Evolutionary conservation across 164 flowering plant genomes (phyloP), one percentile per base, ranked within the genome.

Genomic region (Vitis amurensis): DNA sequence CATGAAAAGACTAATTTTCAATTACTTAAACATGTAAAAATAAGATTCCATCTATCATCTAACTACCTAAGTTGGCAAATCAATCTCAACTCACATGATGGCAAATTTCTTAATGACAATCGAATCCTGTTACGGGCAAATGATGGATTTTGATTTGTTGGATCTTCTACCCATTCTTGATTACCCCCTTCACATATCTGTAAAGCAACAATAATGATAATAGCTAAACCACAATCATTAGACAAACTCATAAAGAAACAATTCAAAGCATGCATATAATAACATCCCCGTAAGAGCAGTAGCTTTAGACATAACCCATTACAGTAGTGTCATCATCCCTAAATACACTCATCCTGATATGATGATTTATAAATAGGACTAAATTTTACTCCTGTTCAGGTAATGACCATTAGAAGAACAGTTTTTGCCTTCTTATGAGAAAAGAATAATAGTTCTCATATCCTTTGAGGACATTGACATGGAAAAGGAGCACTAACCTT

Each of bases 121-220:
- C 97, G 84, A 66, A 94, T 94, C 78, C 98, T 82, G 74, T 89
- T 92, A 56, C 98, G 89, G 68, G 89, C 85, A 79, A 78, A 94
- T 50, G 86, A 68, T 19, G 71, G 73, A 71, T 81, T 94, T 75
- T 73, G 80, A 79, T 94, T 94, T 69, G 98, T 80, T 70, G 98
- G 98, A 79, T 94, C 98, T 79, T 94, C 98, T 77, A 94, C 97
- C 97, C 97, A 94, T 50, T 84, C 80, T 64, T 71, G 86, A 59
- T 77, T 59, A 67, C 66, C 78, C 53, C 67, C 77, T 76, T 67
- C 71, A 68, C 97, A 94, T 76, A 92, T 86, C 98, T 94, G 82
- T 68, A 63, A 47, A 37, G 11, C 27, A 58, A 23, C 19, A 13
- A 31, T 14, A 30, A 15, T 47, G 15, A 49, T 37, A 47, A 53